Base-by-base conservation (phyloP, 2,329 filamentous ascomycete species). In the Xylaria polymorpha region DNA sequence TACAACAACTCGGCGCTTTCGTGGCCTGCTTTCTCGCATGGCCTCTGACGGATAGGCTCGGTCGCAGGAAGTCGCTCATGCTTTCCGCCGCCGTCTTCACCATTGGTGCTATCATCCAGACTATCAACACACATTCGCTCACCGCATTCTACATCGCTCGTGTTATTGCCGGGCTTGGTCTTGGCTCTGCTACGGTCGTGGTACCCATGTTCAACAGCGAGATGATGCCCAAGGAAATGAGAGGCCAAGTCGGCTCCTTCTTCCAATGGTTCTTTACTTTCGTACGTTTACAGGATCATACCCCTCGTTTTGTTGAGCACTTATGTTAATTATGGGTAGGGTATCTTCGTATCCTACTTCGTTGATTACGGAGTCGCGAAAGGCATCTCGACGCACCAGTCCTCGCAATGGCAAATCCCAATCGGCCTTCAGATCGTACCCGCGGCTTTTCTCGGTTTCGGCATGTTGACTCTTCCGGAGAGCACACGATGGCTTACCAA, bases 361-460 rank as follows among this genome's bases (percentile, higher is more conserved):
- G 79, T 87, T 51, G 84, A 87, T 75, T 87, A 86, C 64, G 84
- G 79, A 18, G 82, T 84, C 5, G 73, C 77, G 1, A 75, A 76
- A 41, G 73, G 78, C 64, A 77, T 83, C 53, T 56, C 67, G 4
- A 64, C 74, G 3, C 66, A 72, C n/a, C 74, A 79, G 48, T 71
- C 82, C 0, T 76, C 76, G 1, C 85, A 88, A 76, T 88, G 86
- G 87, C 86, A 87, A 75, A 82, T 88, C 35, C 86, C 86, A 0
- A 82, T 88, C 62, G 85, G 83, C 0, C 77, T 88, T 4, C 85
- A 87, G 71, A 78, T 87, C 7, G 75, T 84, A 0, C 84, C 84
- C 0, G 84, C 83, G 0, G 82, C 77, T 1, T 68, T 86, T 0
- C 82, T 87, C 56, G 84, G 83, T 0, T 61, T 85, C 1, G 84